Percentiles rank a stretch among this genome's conserved stretches.
Conservation (phyloP, 345 rosid genomes). For the Gossypium longicalyx region DNA sequence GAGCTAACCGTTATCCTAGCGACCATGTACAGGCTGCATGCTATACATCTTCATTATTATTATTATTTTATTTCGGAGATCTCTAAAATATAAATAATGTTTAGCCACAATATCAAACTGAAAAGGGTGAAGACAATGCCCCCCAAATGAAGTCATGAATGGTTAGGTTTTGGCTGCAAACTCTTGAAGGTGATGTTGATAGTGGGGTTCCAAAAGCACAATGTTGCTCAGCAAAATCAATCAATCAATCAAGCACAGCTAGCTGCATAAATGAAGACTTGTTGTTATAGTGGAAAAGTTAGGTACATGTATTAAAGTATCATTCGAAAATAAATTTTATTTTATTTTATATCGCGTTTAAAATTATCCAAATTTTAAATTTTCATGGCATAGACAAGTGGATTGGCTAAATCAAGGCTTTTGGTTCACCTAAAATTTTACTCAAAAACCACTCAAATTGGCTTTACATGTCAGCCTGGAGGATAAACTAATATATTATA, state of each 20-base stretch:
- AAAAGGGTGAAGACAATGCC: background rate
- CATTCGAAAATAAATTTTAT: background rate
- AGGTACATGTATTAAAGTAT: slow-evolving; percentile 15
- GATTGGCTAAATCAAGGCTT: background rate
- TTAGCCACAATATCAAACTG: background rate
- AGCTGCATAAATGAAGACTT: background rate
- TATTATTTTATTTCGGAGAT: background rate
- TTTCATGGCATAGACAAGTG: background rate
- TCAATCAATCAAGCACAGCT: background rate
- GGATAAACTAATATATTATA: background rate
- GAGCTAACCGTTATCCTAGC: fast-evolving
- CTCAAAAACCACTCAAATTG: background rate
- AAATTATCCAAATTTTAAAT: no score
- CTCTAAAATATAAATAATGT: background rate
- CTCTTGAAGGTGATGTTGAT: slow-evolving; percentile 12
- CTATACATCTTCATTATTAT: background rate
- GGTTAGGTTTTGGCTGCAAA: slow-evolving; percentile 6
- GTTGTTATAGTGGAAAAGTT: slow-evolving; percentile 36
- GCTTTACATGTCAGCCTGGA: background rate
- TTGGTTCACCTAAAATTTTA: background rate
- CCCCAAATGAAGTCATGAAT: background rate
- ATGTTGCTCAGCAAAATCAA: background rate
- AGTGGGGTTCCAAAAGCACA: slow-evolving; percentile 19
- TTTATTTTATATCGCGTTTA: no score
- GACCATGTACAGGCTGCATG: no score